Evolutionary conservation across 129 eudicot species (phyloP).

Genomic region (Artemisia tridentata): DNA sequence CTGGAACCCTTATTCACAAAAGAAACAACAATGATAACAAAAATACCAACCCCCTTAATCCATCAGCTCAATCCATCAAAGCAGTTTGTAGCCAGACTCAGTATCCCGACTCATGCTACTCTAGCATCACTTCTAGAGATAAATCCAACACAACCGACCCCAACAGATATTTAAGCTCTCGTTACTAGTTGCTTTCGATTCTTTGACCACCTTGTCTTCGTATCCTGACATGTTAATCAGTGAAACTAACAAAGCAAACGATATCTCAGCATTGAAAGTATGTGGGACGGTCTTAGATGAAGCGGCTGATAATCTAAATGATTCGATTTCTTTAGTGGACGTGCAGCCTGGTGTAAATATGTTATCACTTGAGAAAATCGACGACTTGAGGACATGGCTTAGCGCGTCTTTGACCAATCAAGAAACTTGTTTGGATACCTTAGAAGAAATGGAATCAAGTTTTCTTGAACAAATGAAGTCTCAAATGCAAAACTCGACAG

Average conservation of each 20-base stretch:
- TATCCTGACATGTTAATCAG: slow-evolving; percentile 21
- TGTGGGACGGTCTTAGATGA: slow-evolving; percentile 52
- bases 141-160: slow-evolving; percentile 50
- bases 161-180: slow-evolving; percentile 52
- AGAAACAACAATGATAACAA: neutral
- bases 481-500: slow-evolving; percentile 48
- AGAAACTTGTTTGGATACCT: slow-evolving; percentile 70
- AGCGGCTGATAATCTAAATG: slow-evolving; percentile 48
- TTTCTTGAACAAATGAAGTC: slow-evolving; percentile 23
- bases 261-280: slow-evolving; percentile 40
- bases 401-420: slow-evolving; percentile 68
- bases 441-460: slow-evolving; percentile 50
- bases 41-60: neutral
- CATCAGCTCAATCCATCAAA: slow-evolving; percentile 45
- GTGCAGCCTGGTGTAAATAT: slow-evolving; percentile 23
- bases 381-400: slow-evolving; percentile 66
- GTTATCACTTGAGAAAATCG: slow-evolving; percentile 17
- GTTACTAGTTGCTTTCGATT: slow-evolving; percentile 30
- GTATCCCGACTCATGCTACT: slow-evolving; percentile 49
- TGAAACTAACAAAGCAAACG: slow-evolving; percentile 1
- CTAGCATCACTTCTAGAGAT: slow-evolving; percentile 36
- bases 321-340: slow-evolving; percentile 37
- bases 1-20: slow-evolving; percentile 43
- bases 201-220: slow-evolving; percentile 32
- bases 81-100: slow-evolving; percentile 55